Evolutionary conservation across 108 stramenopile genomes (phyloP).

Genomic region (Conticribra weissflogii): DNA sequence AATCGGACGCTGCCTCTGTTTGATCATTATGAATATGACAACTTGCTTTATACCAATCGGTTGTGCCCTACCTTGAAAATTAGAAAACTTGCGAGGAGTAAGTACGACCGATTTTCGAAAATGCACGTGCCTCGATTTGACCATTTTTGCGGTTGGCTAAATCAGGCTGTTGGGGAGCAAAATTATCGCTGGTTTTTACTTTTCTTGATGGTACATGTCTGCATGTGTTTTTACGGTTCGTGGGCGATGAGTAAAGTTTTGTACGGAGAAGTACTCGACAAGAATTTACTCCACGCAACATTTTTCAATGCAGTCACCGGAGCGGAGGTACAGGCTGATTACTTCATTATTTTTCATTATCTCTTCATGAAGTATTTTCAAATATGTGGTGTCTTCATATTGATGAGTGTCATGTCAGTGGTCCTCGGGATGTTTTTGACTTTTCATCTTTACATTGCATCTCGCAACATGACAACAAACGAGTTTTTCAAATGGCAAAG

Average conservation of each 20-base stretch:
- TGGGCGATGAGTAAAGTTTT: slow-evolving; percentile 29
- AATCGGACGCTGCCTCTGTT: slow-evolving; percentile 56
- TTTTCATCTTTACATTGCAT: slow-evolving; percentile 39
- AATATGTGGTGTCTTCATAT: slow-evolving; percentile 29
- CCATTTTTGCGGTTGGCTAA: slow-evolving; percentile 91
- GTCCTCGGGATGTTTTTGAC: slow-evolving; percentile 26
- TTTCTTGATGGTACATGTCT: slow-evolving; percentile 76
- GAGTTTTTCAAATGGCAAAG: slow-evolving; percentile 86
- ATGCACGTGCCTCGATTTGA: slow-evolving; percentile 79
- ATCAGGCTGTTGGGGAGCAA: slow-evolving; percentile 87
- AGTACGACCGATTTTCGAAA: slow-evolving; percentile 79
- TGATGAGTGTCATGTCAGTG: slow-evolving; percentile 31
- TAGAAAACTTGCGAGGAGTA: slow-evolving; percentile 73
- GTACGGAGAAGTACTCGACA: slow-evolving; percentile 20
- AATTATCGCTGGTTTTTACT: slow-evolving; percentile 90
- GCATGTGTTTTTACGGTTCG: slow-evolving; percentile 82
- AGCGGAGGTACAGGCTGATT: slow-evolving; percentile 55
- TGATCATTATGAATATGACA: slow-evolving; percentile 86
- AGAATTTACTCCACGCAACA: slow-evolving; percentile 63
- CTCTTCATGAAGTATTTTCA: slow-evolving; percentile 50
- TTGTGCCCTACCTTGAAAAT: slow-evolving; percentile 70
- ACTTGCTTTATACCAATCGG: slow-evolving; percentile 66
- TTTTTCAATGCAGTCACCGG: slow-evolving; percentile 78
- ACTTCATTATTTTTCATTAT: slow-evolving; percentile 64
- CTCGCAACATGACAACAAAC: slow-evolving; percentile 82